Evolutionary conservation across 2,329 filamentous ascomycete species (phyloP).

Genomic region (Diaporthe sp.): DNA sequence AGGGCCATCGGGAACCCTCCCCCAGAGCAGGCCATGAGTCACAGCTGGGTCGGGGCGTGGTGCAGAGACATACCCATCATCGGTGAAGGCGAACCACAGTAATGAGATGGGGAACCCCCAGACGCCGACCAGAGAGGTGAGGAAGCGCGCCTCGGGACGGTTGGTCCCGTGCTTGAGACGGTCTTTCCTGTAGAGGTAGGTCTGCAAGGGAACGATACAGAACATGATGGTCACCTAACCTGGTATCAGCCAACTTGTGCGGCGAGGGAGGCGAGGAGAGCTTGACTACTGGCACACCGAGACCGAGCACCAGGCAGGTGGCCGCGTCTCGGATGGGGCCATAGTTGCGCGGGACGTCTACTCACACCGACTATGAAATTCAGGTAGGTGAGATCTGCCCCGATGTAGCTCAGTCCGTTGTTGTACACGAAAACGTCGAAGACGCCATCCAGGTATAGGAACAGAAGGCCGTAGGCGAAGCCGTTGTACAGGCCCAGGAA

Average conservation of each 20-base stretch:
- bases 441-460: constrained; percentile 58
- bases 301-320: not conserved
- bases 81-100: constrained; percentile 59
- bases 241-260: not conserved
- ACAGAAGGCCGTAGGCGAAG: constrained; percentile 57
- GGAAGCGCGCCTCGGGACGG: constrained; percentile 57
- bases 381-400: constrained; percentile 56
- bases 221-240: constrained; percentile 51
- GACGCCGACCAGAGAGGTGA: constrained; percentile 56
- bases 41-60: not conserved
- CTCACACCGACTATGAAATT: constrained; percentile 58
- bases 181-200: constrained; percentile 55
- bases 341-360: not conserved
- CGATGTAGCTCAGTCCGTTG: constrained; percentile 55
- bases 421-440: constrained; percentile 58
- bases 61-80: constrained; percentile 49
- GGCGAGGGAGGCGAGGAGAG: not conserved
- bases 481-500: constrained; percentile 57
- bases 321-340: not conserved
- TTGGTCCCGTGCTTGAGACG: constrained; percentile 51
- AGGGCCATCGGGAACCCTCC: not conserved
- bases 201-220: constrained; percentile 57
- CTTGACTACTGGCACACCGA: not conserved
- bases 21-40: not conserved
- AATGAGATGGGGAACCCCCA: constrained; percentile 58